These are phyloP conservation scores for Fragaria vesca DNA, from an alignment of 306 rosid genomes.

Conservation along the genomic window DNA sequence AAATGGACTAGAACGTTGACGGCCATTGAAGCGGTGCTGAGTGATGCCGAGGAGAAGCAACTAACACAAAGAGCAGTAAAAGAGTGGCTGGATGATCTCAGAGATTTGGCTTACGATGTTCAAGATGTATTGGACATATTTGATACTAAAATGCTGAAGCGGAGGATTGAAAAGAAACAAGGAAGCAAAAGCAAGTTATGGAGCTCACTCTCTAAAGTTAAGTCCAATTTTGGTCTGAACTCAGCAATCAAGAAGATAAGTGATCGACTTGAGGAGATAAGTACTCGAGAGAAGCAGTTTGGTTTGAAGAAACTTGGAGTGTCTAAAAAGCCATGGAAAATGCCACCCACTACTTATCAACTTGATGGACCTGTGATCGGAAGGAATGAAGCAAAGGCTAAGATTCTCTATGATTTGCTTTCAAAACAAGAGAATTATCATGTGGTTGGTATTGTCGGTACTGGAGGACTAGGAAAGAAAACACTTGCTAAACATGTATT, in stretches of 20 bases:
- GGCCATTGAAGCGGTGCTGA: not conserved
- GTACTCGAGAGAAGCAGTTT: not conserved
- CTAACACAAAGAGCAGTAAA: not conserved
- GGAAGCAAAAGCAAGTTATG: no score
- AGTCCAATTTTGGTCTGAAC: not conserved
- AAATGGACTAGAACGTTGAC: not conserved
- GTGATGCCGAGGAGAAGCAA: not conserved
- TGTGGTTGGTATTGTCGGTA: not conserved
- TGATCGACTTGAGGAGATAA: not conserved
- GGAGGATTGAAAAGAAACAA: no score
- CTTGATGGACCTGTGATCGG: conserved; percentile 1
- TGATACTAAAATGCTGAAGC: no score
- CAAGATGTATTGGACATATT: no score
- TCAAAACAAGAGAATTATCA: not conserved
- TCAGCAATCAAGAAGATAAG: not conserved
- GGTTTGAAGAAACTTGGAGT: not conserved
- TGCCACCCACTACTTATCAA: not conserved
- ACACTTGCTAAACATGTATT: not conserved
- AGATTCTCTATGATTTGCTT: not conserved
- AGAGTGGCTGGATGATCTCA: not conserved
- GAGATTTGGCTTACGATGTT: not conserved
- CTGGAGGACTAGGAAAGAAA: not conserved
- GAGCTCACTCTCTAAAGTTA: not conserved
- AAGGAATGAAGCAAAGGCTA: not conserved
- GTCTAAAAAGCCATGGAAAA: not conserved